Evolutionary conservation across 2,329 filamentous ascomycete species (phyloP), one percentile per base, ranked within the genome.

Genomic region (Colletotrichum filicis): DNA sequence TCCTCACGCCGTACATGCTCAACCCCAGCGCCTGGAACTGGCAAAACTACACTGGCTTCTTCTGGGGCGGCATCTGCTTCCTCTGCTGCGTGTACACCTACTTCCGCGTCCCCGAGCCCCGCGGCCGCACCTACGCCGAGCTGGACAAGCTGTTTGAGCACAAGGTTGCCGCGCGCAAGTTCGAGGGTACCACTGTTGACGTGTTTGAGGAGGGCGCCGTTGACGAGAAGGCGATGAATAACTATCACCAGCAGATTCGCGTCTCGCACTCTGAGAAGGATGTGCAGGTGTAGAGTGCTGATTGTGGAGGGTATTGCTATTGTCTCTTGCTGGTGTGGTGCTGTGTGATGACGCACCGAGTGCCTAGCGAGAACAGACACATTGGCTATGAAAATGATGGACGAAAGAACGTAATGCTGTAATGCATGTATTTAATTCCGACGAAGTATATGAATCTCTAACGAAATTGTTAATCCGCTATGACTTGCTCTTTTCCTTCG

Each of bases 1-100:
- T 97, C 4, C 83, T 98, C 53, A 97, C 94, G 0, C 95, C 95
- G 0, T 97, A 97, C 83, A 98, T 98, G 95, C 88, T 97, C 55
- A 98, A 98, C 83, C 94, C 95, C 0, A 88, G 87, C 1, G 93
- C 91, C 0, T 98, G 95, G 95, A 86, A 97, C 82, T 98, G 95
- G 95, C 88, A 90, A 74, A 97, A 97, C 83, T 97, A 90, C 78
- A 90, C 95, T 0, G 95, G 95, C 32, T 97, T 97, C 85, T 97
- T 97, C 86, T 95, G 95, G 93, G 92, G 91, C 16, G 93, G 92
- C 0, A 92, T 94, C 70, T 96, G 94, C 83, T 94, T 95, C 84
- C 83, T 91, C 68, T 97, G 94, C 84, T 91, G 95, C 78, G 84
- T 97, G 19, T 97, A 96, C 83, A 93, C 92, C 0, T 96, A 91